These are phyloP conservation scores for Smittium culicis DNA, from an alignment of 371 early-diverging fungal species.

Conservation along the genomic window DNA sequence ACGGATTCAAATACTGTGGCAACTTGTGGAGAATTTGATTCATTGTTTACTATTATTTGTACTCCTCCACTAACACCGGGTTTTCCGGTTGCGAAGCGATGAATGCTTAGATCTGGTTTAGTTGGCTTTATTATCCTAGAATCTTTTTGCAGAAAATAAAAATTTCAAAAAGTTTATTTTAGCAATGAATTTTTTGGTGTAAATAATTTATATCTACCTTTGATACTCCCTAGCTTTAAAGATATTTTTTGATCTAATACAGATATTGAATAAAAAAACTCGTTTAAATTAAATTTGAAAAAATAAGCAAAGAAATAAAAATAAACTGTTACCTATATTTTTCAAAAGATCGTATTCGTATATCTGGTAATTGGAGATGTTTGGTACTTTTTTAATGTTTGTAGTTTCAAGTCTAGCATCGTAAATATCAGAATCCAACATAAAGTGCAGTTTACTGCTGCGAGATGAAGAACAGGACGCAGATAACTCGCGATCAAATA, in stretches of 20 bases:
- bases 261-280: neutral
- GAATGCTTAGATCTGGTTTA: slow-evolving; percentile 46
- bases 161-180: too few relatives aligned
- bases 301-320: neutral
- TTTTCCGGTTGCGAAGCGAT: slow-evolving; percentile 62
- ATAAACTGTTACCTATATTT: neutral
- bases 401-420: neutral
- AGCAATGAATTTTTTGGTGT: too few relatives aligned
- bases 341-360: neutral
- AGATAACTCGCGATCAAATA: neutral
- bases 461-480: neutral
- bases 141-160: too few relatives aligned
- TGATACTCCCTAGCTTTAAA: neutral
- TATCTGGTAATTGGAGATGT: neutral
- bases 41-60: slow-evolving; percentile 51
- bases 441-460: neutral
- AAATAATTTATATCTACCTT: too few relatives aligned
- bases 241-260: neutral
- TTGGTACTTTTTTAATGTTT: neutral
- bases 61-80: slow-evolving; percentile 80
- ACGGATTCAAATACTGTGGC: slow-evolving; percentile 59
- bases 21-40: slow-evolving; percentile 29
- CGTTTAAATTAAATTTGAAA: neutral
- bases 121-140: too few relatives aligned
- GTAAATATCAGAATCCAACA: neutral